Percentiles rank a stretch among this genome's conserved stretches.
Evolutionary conservation across 1,139 yeast species (phyloP).

Genomic region (Candida pseudocylindracea): DNA sequence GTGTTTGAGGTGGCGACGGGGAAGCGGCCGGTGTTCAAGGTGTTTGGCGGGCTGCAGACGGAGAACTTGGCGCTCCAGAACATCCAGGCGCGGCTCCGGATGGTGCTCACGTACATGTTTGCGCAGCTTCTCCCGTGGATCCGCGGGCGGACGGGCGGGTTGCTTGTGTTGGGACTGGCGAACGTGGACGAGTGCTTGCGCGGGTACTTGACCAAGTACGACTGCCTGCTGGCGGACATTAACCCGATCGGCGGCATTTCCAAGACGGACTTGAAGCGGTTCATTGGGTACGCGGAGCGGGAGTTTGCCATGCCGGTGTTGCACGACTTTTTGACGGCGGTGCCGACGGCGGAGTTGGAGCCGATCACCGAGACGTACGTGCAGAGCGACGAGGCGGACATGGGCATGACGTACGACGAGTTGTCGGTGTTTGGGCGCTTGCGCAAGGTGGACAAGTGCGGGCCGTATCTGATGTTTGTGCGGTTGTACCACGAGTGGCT

Average conservation of each 20-base stretch:
- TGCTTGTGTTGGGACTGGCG: slow-evolving; percentile 84
- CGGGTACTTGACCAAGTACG: slow-evolving; percentile 91
- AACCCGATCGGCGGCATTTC: slow-evolving; percentile 97
- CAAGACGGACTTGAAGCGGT: slow-evolving; percentile 71
- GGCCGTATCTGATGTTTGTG: slow-evolving; percentile 87
- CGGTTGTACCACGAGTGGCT: slow-evolving; percentile 87
- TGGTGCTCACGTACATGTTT: slow-evolving; percentile 83
- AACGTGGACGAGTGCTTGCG: slow-evolving; percentile 95
- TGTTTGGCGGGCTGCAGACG: slow-evolving; percentile 80
- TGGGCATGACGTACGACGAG: slow-evolving; percentile 97
- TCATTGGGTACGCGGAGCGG: slow-evolving; percentile 57
- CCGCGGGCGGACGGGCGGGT: slow-evolving; percentile 50
- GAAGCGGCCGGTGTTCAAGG: slow-evolving; percentile 64
- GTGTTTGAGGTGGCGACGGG: slow-evolving; percentile 84
- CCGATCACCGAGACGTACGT: slow-evolving; percentile 84
- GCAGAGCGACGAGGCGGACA: slow-evolving; percentile 90
- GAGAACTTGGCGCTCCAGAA: slow-evolving; percentile 90
- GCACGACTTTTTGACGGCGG: slow-evolving; percentile 59
- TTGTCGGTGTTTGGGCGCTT: slow-evolving; percentile 78
- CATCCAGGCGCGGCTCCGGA: slow-evolving; percentile 85
- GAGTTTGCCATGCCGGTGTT: slow-evolving; percentile 60
- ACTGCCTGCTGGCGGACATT: slow-evolving; percentile 89
- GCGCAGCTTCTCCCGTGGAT: slow-evolving; percentile 96
- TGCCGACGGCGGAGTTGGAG: slow-evolving; percentile 95
- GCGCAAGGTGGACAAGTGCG: slow-evolving; percentile 83